A percentile compares a stretch with the other conserved stretches of the same genome.
Evolutionary conservation across 306 rosid species (phyloP).

Genomic region (Aeschynomene evenia): DNA sequence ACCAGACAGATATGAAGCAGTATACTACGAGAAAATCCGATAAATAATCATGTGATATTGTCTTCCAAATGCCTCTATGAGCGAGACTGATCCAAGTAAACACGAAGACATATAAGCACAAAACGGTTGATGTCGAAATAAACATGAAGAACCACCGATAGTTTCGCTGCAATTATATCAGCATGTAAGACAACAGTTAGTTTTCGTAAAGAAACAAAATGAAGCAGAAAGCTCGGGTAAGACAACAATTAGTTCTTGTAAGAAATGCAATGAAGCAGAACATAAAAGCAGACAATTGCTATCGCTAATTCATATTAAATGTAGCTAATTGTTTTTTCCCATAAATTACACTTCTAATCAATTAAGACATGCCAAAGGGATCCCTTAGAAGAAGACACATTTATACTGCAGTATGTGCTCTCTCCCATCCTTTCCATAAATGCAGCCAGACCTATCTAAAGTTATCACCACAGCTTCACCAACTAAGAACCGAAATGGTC

Average conservation of each 20-base stretch:
- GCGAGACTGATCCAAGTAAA: conserved; percentile 62
- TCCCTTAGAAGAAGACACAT: conserved; percentile 7
- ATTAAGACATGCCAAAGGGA: conserved; percentile 4
- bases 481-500: neutral
- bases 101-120: conserved; percentile 73
- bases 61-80: conserved; percentile 32
- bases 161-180: conserved; percentile 71
- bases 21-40: conserved; percentile 65
- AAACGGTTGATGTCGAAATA: conserved; percentile 77
- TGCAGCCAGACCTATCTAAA: conserved; percentile 1
- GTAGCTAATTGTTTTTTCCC: neutral
- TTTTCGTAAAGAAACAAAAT: conserved; percentile 21
- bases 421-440: neutral
- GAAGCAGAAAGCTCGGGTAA: conserved; percentile 12
- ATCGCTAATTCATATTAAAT: neutral
- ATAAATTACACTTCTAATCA: neutral
- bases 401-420: neutral
- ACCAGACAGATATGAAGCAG: conserved; percentile 87
- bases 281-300: conserved; percentile 1
- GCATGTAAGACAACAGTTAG: conserved; percentile 31
- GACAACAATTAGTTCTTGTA: conserved; percentile 30
- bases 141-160: conserved; percentile 91
- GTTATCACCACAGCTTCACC: conserved; percentile 3
- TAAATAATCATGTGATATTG: conserved; percentile 51
- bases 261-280: conserved; percentile 18